These are phyloP conservation scores for Acephala macrosclerotiorum DNA, from an alignment of 2,329 filamentous ascomycete genomes.

Conservation along the genomic window DNA sequence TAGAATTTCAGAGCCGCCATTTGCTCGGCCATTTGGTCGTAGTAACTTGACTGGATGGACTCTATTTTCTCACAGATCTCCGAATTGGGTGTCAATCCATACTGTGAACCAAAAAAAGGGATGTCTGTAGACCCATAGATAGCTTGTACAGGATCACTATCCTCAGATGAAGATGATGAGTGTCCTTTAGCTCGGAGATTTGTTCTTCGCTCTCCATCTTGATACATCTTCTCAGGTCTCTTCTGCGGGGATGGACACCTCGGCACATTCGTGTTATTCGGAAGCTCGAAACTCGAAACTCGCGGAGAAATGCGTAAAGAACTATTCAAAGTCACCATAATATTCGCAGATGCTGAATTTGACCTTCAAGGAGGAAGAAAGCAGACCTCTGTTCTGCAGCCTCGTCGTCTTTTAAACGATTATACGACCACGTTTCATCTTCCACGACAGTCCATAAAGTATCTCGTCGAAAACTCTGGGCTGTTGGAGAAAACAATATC, in stretches of 20 bases:
- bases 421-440: neutral
- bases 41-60: too few relatives aligned
- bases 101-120: neutral
- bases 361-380: neutral
- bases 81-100: neutral
- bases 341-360: neutral
- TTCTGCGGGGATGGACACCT: neutral
- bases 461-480: neutral
- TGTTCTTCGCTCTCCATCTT: neutral
- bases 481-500: neutral
- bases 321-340: neutral
- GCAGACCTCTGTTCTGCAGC: slow-evolving; percentile 6
- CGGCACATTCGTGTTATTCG: neutral
- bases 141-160: neutral
- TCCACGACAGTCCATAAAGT: neutral
- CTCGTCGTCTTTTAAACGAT: neutral
- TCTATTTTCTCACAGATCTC: neutral
- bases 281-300: neutral
- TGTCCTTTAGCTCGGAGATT: neutral
- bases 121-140: slow-evolving; percentile 2
- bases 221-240: neutral
- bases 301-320: neutral
- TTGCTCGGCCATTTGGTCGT: neutral
- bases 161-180: neutral
- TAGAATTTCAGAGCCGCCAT: neutral